A percentile compares a stretch with the other conserved stretches of the same genome.
These are phyloP conservation scores for Pleurotus ostreatus DNA, from an alignment of 768 basidiomycete genomes.

Conservation along the genomic window DNA sequence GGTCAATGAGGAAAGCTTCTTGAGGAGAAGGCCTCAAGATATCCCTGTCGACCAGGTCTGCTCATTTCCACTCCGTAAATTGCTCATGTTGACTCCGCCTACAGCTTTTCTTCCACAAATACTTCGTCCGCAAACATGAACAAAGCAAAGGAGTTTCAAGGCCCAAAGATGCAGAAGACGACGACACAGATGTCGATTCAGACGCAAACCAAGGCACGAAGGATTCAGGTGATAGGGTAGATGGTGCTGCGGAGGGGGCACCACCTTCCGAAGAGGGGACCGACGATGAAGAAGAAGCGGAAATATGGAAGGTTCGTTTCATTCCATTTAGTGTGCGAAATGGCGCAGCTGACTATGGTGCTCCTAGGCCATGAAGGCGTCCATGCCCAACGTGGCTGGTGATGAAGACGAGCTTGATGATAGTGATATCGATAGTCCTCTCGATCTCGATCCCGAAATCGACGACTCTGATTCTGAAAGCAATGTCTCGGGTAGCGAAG, in stretches of 20 bases:
- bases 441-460: constrained; percentile 18
- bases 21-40: constrained; percentile 62
- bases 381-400: constrained; percentile 61
- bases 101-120: constrained; percentile 89
- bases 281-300: constrained; percentile 52
- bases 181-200: constrained; percentile 31
- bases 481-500: constrained; percentile 8
- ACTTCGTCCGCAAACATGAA: constrained; percentile 71
- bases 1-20: constrained; percentile 76
- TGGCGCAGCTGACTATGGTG: not conserved
- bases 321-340: not conserved
- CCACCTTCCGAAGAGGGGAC: constrained; percentile 33
- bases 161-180: constrained; percentile 28
- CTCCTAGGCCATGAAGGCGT: constrained; percentile 81
- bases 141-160: constrained; percentile 42
- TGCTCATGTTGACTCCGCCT: not conserved
- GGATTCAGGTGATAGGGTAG: constrained; percentile 38
- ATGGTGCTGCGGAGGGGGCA: constrained; percentile 24
- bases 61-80: constrained; percentile 4
- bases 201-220: constrained; percentile 37
- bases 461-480: constrained; percentile 23
- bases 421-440: constrained; percentile 23
- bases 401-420: constrained; percentile 40
- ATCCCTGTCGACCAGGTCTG: constrained; percentile 85
- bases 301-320: constrained; percentile 81